Evolutionary conservation across 345 rosid species (phyloP).

Genomic region (Populus tremula): DNA sequence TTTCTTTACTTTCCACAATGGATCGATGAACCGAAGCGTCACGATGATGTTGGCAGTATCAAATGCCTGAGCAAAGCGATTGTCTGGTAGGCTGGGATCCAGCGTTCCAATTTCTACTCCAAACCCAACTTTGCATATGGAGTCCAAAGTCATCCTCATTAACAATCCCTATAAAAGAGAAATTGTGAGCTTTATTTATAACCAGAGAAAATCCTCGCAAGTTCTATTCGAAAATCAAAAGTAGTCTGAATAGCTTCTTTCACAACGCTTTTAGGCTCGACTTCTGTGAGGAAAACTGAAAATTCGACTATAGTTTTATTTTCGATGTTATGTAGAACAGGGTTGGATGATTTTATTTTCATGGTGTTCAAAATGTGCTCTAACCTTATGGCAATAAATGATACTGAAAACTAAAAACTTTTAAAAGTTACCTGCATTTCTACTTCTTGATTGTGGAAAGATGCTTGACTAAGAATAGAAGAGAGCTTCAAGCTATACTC

Average conservation of each 20-base stretch:
- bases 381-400: too few relatives aligned
- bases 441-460: slow-evolving; percentile 48
- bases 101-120: slow-evolving; percentile 89
- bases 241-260: not conserved
- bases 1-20: slow-evolving; percentile 78
- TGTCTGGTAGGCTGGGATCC: slow-evolving; percentile 66
- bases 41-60: slow-evolving; percentile 80
- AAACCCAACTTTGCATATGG: slow-evolving; percentile 93
- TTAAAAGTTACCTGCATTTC: slow-evolving; percentile 72
- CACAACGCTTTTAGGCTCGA: not conserved
- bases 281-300: too few relatives aligned
- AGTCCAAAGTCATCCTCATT: slow-evolving; percentile 94
- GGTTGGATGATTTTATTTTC: too few relatives aligned
- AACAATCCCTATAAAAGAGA: slow-evolving; percentile 50
- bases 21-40: slow-evolving; percentile 85
- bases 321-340: too few relatives aligned
- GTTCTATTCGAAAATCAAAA: not conserved
- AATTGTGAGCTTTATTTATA: not conserved
- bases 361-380: too few relatives aligned
- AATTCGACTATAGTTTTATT: too few relatives aligned
- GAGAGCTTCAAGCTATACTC: slow-evolving; percentile 81
- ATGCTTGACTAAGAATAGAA: slow-evolving; percentile 54
- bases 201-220: not conserved
- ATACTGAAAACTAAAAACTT: not conserved
- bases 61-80: slow-evolving; percentile 74